Percentiles rank a stretch among this genome's conserved stretches.
Conservation (phyloP, 306 rosid species). For the Ammopiptanthus mongolicus region DNA sequence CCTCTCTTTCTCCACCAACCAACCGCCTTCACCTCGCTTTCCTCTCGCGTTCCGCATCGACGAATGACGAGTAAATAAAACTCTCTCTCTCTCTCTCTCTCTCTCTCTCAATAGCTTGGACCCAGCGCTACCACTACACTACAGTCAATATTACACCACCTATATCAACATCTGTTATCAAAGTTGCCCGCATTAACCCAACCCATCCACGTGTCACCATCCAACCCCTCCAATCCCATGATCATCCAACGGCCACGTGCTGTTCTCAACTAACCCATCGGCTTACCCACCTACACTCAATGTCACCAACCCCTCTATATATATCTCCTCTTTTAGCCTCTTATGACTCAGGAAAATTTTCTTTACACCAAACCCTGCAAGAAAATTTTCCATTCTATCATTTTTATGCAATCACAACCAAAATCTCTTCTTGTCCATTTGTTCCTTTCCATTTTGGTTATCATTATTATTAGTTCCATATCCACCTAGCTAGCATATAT, state of each 20-base stretch:
- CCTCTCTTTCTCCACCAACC: no score
- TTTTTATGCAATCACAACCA: not conserved
- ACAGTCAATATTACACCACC: no score
- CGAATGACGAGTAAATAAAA: not conserved
- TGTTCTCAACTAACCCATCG: constrained; percentile 74
- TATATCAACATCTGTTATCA: not conserved
- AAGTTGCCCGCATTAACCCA: not conserved
- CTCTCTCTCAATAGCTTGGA: not conserved
- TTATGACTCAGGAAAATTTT: constrained; percentile 37
- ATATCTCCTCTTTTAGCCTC: constrained; percentile 7
- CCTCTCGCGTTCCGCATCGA: not conserved
- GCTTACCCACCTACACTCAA: constrained; percentile 62
- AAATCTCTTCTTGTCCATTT: not conserved
- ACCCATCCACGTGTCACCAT: constrained; percentile 40
- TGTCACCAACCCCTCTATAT: constrained; percentile 32
- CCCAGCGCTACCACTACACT: not conserved
- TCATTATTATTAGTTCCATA: not conserved
- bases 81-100: not conserved
- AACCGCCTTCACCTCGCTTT: not conserved
- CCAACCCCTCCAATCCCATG: not conserved
- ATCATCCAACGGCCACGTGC: constrained; percentile 47
- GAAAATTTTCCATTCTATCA: not conserved
- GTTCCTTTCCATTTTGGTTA: constrained; percentile 6
- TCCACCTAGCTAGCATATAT: not conserved
- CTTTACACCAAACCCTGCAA: not conserved